These are phyloP conservation scores for Cotoneaster glaucophyllus DNA, from an alignment of 306 rosid genomes.

Conservation along the genomic window DNA sequence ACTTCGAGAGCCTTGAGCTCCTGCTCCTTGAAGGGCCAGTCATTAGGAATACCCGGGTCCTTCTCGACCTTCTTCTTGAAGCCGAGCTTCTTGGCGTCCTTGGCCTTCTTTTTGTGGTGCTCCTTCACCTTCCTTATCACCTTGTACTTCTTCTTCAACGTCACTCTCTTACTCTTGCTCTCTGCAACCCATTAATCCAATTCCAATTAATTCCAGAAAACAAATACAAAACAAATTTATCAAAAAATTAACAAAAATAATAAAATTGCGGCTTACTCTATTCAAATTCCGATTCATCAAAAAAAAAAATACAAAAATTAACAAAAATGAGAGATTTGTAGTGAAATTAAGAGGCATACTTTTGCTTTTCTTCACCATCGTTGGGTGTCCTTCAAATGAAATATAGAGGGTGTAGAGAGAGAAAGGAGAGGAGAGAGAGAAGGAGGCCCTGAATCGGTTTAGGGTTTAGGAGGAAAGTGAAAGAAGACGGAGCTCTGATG, in stretches of 20 bases:
- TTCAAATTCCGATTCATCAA: background rate
- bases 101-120: conserved; percentile 77
- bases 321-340: background rate
- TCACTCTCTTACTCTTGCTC: conserved; percentile 92
- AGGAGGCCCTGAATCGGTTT: background rate
- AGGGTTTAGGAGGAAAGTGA: conserved; percentile 6
- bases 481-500: background rate
- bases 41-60: conserved; percentile 98
- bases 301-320: background rate
- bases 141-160: conserved; percentile 83
- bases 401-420: background rate
- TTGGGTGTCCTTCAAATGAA: background rate
- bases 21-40: conserved; percentile 96
- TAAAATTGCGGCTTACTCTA: conserved; percentile 46
- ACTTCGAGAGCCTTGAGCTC: conserved; percentile 88
- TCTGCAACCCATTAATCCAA: conserved; percentile 32
- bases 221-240: background rate
- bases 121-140: conserved; percentile 76
- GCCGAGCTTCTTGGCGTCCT: conserved; percentile 81
- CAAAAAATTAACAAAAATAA: background rate
- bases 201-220: background rate
- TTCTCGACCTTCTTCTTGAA: conserved; percentile 70
- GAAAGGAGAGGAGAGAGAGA: background rate
- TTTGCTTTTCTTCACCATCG: conserved; percentile 85
- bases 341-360: conserved; percentile 36